Percentiles rank a stretch among this genome's conserved stretches.
Conservation (phyloP, 1,284 basidiomycete species). For the Rhodofomes roseus region DNA sequence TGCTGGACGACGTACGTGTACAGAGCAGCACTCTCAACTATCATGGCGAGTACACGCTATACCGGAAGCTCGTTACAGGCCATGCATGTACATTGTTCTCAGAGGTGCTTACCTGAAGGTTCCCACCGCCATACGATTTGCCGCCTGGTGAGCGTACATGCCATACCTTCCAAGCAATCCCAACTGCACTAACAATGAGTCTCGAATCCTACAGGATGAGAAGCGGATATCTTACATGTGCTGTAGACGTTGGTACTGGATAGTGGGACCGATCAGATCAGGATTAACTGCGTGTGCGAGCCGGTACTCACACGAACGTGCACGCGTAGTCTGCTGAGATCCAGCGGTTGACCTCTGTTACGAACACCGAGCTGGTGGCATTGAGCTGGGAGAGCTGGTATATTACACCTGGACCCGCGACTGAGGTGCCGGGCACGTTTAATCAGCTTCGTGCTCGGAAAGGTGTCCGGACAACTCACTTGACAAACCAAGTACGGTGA, state of each 20-base stretch:
- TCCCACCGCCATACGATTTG: neutral
- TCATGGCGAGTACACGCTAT: neutral
- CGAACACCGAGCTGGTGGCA: neutral
- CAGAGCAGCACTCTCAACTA: constrained; percentile 5
- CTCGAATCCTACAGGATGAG: neutral
- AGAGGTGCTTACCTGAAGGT: neutral
- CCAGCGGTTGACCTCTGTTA: neutral
- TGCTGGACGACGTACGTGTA: neutral
- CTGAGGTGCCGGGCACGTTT: neutral
- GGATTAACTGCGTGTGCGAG: neutral
- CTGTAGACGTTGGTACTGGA: neutral
- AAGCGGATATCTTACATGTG: neutral
- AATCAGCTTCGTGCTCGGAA: neutral
- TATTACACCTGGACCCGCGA: neutral
- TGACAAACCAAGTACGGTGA: neutral
- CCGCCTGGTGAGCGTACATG: neutral
- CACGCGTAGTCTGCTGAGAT: constrained; percentile 2
- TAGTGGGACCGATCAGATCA: neutral
- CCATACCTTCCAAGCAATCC: constrained; percentile 1
- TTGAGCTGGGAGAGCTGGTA: neutral
- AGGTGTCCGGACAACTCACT: neutral
- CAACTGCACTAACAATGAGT: neutral
- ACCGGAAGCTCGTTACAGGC: neutral
- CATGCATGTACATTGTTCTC: neutral
- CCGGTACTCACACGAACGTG: neutral